phyloP scores from a whole-genome alignment of 2,329 filamentous ascomycete genomes.

The Shiraia sp. region DNA sequence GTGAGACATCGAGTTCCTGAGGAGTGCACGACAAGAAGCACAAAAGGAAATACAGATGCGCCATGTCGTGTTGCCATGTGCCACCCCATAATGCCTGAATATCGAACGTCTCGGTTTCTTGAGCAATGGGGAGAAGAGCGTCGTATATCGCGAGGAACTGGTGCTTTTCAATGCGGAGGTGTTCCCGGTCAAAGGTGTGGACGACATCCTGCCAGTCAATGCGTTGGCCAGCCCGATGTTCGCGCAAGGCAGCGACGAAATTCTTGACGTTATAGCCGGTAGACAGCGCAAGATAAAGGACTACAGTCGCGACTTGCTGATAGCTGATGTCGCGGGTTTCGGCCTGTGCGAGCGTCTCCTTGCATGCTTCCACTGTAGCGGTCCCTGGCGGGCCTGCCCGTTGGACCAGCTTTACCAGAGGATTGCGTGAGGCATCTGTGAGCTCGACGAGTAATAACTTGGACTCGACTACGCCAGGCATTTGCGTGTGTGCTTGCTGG shows the following conservation, averaged over 20 bases:
- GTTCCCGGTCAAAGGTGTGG: conserved; percentile 77
- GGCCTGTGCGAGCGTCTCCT: conserved; percentile 60
- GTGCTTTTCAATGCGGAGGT: conserved; percentile 72
- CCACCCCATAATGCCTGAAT: conserved; percentile 91
- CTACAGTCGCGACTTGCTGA: conserved; percentile 77
- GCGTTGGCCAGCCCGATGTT: conserved; percentile 58
- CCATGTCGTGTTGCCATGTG: conserved; percentile 80
- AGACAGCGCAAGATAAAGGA: conserved; percentile 71
- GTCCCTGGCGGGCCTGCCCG: conserved; percentile 76
- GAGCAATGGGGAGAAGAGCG: conserved; percentile 73
- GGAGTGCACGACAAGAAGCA: conserved; percentile 79
- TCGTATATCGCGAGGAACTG: conserved; percentile 85
- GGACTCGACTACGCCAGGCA: conserved; percentile 72
- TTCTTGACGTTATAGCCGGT: conserved; percentile 69
- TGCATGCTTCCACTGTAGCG: conserved; percentile 70
- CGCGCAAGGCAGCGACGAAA: conserved; percentile 62
- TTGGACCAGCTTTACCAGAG: conserved; percentile 69
- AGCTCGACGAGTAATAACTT: conserved; percentile 71
- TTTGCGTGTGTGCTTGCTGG: conserved; percentile 62
- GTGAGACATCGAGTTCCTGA: conserved; percentile 78
- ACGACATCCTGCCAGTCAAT: conserved; percentile 73
- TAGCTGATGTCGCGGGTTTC: conserved; percentile 71
- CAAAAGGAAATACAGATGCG: conserved; percentile 90
- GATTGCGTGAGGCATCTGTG: conserved; percentile 62
- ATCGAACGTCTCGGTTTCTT: conserved; percentile 68